phyloP scores from a whole-genome alignment of 768 basidiomycete genomes.

The Leccinum sublutescens region DNA sequence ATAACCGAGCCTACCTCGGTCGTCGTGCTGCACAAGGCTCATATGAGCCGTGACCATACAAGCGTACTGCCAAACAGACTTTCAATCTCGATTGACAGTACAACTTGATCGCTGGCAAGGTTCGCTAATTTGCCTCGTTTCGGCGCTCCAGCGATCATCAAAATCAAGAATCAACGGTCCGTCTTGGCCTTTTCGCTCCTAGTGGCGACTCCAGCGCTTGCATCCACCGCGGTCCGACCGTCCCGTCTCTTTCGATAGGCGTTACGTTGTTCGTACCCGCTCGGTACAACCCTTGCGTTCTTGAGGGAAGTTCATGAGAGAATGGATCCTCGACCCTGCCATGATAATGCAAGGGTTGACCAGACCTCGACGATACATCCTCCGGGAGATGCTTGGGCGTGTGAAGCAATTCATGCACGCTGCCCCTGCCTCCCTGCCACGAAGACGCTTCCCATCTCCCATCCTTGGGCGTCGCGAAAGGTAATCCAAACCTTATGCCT shows the following conservation, averaged over 20 bases:
- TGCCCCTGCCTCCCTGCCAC: constrained; percentile 27
- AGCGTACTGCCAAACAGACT: neutral
- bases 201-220: constrained; percentile 31
- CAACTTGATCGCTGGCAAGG: neutral
- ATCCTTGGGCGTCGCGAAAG: constrained; percentile 66
- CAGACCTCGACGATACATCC: constrained; percentile 15
- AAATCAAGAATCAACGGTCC: constrained; percentile 16
- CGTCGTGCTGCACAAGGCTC: neutral
- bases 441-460: constrained; percentile 37
- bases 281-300: constrained; percentile 17
- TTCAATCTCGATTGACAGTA: neutral
- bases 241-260: constrained; percentile 45
- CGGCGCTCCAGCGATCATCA: neutral
- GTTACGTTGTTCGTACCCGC: constrained; percentile 45
- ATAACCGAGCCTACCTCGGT: constrained; percentile 1
- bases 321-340: constrained; percentile 19
- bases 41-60: neutral
- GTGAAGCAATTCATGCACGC: constrained; percentile 46
- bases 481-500: constrained; percentile 58
- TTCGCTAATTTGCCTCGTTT: neutral
- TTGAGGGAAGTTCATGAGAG: constrained; percentile 19
- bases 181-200: constrained; percentile 26
- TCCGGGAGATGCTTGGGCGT: constrained; percentile 46
- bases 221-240: constrained; percentile 19
- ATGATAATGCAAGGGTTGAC: constrained; percentile 8